These are phyloP conservation scores for Alloascoidea africana DNA, from an alignment of 805 yeast species.

Conservation along the genomic window DNA sequence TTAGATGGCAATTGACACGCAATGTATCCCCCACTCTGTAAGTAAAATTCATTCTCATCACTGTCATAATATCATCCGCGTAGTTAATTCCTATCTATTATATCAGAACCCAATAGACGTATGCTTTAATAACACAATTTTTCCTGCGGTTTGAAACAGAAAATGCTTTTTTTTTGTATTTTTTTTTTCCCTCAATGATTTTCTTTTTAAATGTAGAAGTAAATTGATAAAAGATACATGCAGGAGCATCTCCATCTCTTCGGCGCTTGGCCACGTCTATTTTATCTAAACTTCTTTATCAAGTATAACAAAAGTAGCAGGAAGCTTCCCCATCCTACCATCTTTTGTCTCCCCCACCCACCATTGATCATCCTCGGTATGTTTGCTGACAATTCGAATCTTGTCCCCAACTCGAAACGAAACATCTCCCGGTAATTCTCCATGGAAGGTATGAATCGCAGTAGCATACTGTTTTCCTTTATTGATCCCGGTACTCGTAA, in stretches of 20 bases:
- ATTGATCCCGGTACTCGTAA: too few relatives aligned
- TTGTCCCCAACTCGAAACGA: conserved; percentile 21
- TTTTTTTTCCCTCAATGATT: conserved; percentile 6
- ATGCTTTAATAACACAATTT: too few relatives aligned
- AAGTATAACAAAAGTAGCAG: conserved; percentile 26
- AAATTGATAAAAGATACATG: conserved; percentile 6
- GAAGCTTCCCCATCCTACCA: conserved; percentile 28
- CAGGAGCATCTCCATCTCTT: too few relatives aligned
- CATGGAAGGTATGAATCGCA: conserved; percentile 20
- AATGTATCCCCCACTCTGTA: too few relatives aligned
- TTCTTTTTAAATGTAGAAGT: conserved; percentile 5
- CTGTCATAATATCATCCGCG: too few relatives aligned
- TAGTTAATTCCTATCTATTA: too few relatives aligned
- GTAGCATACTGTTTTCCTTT: too few relatives aligned
- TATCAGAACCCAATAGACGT: too few relatives aligned
- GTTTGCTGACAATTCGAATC: conserved; percentile 18
- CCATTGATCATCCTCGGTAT: conserved; percentile 27
- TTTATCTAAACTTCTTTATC: conserved; percentile 6
- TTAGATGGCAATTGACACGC: too few relatives aligned
- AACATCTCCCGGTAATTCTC: conserved; percentile 21
- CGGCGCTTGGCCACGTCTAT: background rate
- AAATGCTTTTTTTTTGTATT: conserved; percentile 6
- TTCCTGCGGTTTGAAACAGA: conserved; percentile 4
- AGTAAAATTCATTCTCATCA: too few relatives aligned
- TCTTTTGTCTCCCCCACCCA: conserved; percentile 29